Conservation (phyloP, 441 rosid genomes). For the Rhodomyrtus psidioides region DNA sequence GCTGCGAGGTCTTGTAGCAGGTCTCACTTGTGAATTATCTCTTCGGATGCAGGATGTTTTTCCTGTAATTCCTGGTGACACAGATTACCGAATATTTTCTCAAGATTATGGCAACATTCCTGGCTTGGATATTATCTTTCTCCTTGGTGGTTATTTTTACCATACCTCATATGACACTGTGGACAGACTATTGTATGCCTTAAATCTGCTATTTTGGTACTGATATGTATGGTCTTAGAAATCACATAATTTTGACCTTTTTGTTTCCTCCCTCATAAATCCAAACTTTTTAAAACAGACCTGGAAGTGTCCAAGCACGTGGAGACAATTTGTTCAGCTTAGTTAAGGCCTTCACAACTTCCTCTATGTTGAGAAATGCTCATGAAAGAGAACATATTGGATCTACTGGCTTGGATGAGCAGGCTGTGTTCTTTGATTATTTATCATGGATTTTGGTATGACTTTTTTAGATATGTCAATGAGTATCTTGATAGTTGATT, state of each 20-base stretch:
- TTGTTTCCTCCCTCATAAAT: slow-evolving; percentile 16
- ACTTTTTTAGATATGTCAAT: slow-evolving; percentile 1
- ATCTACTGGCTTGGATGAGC: slow-evolving; percentile 41
- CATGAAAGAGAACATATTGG: slow-evolving; percentile 43
- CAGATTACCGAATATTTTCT: slow-evolving; percentile 92
- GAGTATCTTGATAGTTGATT: neutral
- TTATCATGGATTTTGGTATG: slow-evolving; percentile 68
- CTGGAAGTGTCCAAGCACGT: slow-evolving; percentile 99
- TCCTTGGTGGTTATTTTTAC: slow-evolving; percentile 96
- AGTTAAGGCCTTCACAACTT: slow-evolving; percentile 70
- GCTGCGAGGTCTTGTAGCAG: neutral
- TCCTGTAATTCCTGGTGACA: slow-evolving; percentile 89
- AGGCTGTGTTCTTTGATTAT: slow-evolving; percentile 94
- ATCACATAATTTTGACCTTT: neutral
- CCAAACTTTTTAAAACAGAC: slow-evolving; percentile 51
- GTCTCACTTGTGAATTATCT: neutral
- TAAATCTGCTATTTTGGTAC: slow-evolving; percentile 53
- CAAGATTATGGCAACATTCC: slow-evolving; percentile 92
- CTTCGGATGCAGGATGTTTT: slow-evolving; percentile 66
- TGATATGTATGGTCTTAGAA: slow-evolving; percentile 2
- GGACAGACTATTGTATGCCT: slow-evolving; percentile 96
- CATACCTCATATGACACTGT: slow-evolving; percentile 92
- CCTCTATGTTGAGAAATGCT: slow-evolving; percentile 58
- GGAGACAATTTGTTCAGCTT: slow-evolving; percentile 83
- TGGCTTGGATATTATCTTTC: slow-evolving; percentile 95